Evolutionary conservation across 2,329 filamentous ascomycete species (phyloP), one percentile per base, ranked within the genome.

Genomic region (Gremmenia infestans): DNA sequence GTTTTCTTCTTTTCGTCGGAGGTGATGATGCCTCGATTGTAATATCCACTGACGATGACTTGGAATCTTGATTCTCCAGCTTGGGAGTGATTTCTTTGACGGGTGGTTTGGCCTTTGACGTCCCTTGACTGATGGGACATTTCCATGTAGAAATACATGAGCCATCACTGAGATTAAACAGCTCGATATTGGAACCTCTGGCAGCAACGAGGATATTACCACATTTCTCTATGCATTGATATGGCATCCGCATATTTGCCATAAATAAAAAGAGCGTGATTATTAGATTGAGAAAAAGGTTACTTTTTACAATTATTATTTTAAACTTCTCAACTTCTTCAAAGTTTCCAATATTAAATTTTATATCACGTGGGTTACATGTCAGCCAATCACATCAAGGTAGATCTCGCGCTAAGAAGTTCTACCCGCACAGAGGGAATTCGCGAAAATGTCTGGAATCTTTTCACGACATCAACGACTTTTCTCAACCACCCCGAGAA

Each of bases 141-240:
- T 52, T 68, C 69, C 63, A 72, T 54, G 65, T 70, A 50, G 81
- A 83, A 17, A 89, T 70, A 51, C 82, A 74, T 48, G 74, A 72
- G 35, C 85, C 82, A 58, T 81, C 76, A n/a, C 74, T 67, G 6
- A 85, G 72, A 66, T 77, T 78, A 69, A 90, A 87, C 2, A 83
- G 81, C 66, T 89, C 81, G 53, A 97, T 81, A 64, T 79, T 82
- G 48, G 86, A 81, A 14, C 89, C 90, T 58, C 85, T 85, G 25
- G 89, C 88, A 39, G 87, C 88, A 63, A 95, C 79, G 17, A 97
- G 71, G 19, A 88, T 72, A 62, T 78, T 71, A 47, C 80, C 80
- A 61, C 78, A 76, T 37, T 72, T 70, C 50, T 74, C 74, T 48
- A 90, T 72, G 63, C 82, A 81, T 64, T 87, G 87, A 65, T 88